These are phyloP conservation scores for Byssoonygena ceratinophila DNA, from an alignment of 2,329 filamentous ascomycete genomes.

Conservation along the genomic window DNA sequence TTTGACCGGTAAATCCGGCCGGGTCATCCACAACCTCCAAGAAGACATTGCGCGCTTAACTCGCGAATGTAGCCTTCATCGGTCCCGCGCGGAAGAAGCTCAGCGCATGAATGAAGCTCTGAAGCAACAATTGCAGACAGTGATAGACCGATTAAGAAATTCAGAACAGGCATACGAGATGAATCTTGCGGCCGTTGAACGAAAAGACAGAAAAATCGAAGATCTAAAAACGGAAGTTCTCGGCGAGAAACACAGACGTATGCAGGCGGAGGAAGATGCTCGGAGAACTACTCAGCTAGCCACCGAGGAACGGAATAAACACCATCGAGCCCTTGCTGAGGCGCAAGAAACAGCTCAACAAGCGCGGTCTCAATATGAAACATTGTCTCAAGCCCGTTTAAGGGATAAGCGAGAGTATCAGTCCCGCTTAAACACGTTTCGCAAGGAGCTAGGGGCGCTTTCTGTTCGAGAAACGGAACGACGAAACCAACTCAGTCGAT, in stretches of 20 bases:
- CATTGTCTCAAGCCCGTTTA: slow-evolving; percentile 31
- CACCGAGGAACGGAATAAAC: slow-evolving; percentile 32
- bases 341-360: slow-evolving; percentile 32
- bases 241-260: slow-evolving; percentile 34
- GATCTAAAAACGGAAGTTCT: slow-evolving; percentile 35
- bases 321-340: slow-evolving; percentile 31
- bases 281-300: slow-evolving; percentile 30
- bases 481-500: slow-evolving; percentile 29
- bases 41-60: slow-evolving; percentile 42
- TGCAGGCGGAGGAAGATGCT: slow-evolving; percentile 33
- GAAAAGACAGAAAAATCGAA: slow-evolving; percentile 41
- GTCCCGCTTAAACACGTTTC: slow-evolving; percentile 31
- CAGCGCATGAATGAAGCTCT: slow-evolving; percentile 39
- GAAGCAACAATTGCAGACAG: slow-evolving; percentile 37
- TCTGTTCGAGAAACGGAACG: slow-evolving; percentile 30
- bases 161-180: slow-evolving; percentile 40
- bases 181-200: slow-evolving; percentile 36
- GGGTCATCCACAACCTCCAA: slow-evolving; percentile 42
- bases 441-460: slow-evolving; percentile 27
- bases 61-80: slow-evolving; percentile 38
- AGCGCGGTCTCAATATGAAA: slow-evolving; percentile 36
- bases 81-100: slow-evolving; percentile 38
- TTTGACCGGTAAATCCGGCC: slow-evolving; percentile 41
- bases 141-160: slow-evolving; percentile 37
- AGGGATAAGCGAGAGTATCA: slow-evolving; percentile 34